Evolutionary conservation across 2,329 filamentous ascomycete genomes (phyloP).

Genomic region (Plenodomus lindquistii): DNA sequence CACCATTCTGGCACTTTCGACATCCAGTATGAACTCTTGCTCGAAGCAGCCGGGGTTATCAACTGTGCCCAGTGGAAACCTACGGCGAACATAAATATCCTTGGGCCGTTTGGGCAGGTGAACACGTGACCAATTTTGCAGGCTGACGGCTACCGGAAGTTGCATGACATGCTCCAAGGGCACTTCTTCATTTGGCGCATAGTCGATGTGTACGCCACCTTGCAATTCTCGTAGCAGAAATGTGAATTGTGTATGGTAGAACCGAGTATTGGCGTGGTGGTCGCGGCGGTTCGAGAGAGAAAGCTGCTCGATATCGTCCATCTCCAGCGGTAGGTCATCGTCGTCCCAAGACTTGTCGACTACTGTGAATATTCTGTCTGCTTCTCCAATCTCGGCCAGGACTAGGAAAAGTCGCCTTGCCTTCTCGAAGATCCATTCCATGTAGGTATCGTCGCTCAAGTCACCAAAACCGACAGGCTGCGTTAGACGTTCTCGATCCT

Average conservation of each 20-base stretch:
- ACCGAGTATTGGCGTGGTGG: conserved; percentile 67
- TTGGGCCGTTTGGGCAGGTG: conserved; percentile 65
- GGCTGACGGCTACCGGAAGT: conserved; percentile 52
- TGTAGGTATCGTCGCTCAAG: conserved; percentile 73
- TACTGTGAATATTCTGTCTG: conserved; percentile 74
- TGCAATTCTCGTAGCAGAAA: conserved; percentile 69
- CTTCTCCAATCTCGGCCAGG: conserved; percentile 68
- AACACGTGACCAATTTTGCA: conserved; percentile 62
- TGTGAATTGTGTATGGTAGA: conserved; percentile 71
- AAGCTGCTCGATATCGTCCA: conserved; percentile 67
- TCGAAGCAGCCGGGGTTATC: conserved; percentile 37
- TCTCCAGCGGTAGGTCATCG: conserved; percentile 69
- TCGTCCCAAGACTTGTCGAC: conserved; percentile 80
- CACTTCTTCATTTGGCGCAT: conserved; percentile 69
- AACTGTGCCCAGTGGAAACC: conserved; percentile 55
- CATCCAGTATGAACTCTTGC: conserved; percentile 62
- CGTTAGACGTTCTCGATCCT: conserved; percentile 66
- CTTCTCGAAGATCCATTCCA: conserved; percentile 74
- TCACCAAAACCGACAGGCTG: conserved; percentile 68
- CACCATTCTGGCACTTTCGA: conserved; percentile 62
- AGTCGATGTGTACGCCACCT: conserved; percentile 64
- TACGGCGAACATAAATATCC: conserved; percentile 60
- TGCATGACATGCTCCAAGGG: conserved; percentile 70
- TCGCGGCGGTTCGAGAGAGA: conserved; percentile 63
- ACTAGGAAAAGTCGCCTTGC: conserved; percentile 73